phyloP scores from a whole-genome alignment of 805 yeast species.

The Danielia reshetovae region DNA sequence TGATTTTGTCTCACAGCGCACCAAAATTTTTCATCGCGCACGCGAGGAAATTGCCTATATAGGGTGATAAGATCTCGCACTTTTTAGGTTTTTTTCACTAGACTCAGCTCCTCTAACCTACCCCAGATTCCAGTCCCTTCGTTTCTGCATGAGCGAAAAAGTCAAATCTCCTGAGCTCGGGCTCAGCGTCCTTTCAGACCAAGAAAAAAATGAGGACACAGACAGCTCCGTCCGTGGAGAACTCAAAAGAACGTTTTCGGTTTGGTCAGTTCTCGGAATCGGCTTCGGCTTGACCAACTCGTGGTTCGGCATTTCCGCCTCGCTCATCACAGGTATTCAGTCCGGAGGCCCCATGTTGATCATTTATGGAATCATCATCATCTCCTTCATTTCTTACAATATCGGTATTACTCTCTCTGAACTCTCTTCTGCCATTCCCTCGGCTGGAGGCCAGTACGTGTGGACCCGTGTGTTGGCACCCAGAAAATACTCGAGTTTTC shows the following conservation, averaged over 20 bases:
- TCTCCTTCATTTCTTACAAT: conserved; percentile 31
- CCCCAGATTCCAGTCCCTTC: background rate
- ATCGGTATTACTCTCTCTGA: conserved; percentile 38
- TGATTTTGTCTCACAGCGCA: conserved; percentile 4
- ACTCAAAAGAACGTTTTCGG: conserved; percentile 34
- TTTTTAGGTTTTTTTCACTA: no score
- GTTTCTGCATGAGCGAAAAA: conserved; percentile 4
- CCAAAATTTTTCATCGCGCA: no score
- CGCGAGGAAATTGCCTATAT: background rate
- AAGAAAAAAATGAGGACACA: conserved; percentile 7
- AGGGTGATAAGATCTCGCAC: no score
- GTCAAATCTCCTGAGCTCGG: background rate
- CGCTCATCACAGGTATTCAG: conserved; percentile 37
- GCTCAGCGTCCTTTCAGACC: conserved; percentile 4
- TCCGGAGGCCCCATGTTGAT: conserved; percentile 42
- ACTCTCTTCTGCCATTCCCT: conserved; percentile 36
- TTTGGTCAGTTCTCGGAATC: conserved; percentile 36
- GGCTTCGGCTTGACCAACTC: conserved; percentile 42
- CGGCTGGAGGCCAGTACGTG: conserved; percentile 42
- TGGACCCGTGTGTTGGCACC: conserved; percentile 41
- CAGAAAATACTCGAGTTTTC: conserved; percentile 31
- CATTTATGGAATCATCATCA: conserved; percentile 39
- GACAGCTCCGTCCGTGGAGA: conserved; percentile 13
- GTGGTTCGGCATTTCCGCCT: conserved; percentile 41
- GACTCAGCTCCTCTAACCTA: no score